Conservation (phyloP, 768 basidiomycete genomes). For the Boletus sp. region DNA sequence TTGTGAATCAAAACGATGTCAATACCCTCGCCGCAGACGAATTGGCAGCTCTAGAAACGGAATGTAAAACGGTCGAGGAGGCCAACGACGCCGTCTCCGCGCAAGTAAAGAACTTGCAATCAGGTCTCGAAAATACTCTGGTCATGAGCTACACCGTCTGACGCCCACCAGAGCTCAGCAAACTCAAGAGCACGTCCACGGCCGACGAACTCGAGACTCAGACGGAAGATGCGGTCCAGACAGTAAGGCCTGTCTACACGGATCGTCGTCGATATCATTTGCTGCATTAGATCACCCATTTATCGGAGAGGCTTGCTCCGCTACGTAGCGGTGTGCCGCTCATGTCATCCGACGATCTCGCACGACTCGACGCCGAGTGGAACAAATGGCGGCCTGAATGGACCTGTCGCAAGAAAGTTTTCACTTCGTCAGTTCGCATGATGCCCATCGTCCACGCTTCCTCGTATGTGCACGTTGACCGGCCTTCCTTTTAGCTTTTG, state of each 20-base stretch:
- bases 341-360: constrained; percentile 70
- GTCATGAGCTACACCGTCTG: neutral
- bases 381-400: constrained; percentile 79
- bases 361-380: constrained; percentile 72
- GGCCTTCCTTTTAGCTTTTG: constrained; percentile 57
- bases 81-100: constrained; percentile 51
- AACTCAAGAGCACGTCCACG: constrained; percentile 64
- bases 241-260: constrained; percentile 42
- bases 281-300: constrained; percentile 45
- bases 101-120: constrained; percentile 47
- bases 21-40: constrained; percentile 62
- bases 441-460: neutral
- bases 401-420: constrained; percentile 72
- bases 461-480: constrained; percentile 1
- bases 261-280: constrained; percentile 3
- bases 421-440: constrained; percentile 36
- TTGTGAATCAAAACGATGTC: constrained; percentile 75
- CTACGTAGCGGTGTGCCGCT: constrained; percentile 62
- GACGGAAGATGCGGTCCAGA: constrained; percentile 47
- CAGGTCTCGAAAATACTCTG: constrained; percentile 17
- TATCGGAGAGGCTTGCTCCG: constrained; percentile 53
- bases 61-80: constrained; percentile 57
- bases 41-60: constrained; percentile 57
- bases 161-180: constrained; percentile 55
- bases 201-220: constrained; percentile 61